Evolutionary conservation across 192 early-diverging fungal genomes (phyloP).

Genomic region (Paraglomus brasilianum): DNA sequence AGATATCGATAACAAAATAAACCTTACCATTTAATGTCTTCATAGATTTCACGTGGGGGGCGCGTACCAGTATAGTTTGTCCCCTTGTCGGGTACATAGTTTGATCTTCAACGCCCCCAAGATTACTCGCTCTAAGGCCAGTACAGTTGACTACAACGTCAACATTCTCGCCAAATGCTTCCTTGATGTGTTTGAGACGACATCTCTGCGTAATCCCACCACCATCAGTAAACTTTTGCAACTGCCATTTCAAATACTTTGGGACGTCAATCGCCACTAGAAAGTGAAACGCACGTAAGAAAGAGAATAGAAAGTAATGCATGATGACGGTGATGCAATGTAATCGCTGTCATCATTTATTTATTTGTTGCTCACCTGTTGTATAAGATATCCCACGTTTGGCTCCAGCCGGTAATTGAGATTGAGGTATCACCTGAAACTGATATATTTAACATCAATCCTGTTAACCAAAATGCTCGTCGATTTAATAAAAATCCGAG

Average conservation of each 20-base stretch:
- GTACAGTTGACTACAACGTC: constrained; percentile 79
- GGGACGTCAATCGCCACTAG: constrained; percentile 61
- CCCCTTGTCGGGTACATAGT: constrained; percentile 68
- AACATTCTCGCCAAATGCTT: constrained; percentile 44
- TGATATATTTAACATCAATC: background rate
- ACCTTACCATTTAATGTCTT: constrained; percentile 43
- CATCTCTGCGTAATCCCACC: constrained; percentile 53
- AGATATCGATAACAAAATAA: constrained; percentile 5
- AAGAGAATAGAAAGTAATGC: constrained; percentile 15
- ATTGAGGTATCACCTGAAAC: constrained; percentile 31
- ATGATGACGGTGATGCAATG: background rate
- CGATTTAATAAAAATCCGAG: background rate
- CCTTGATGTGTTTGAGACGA: constrained; percentile 43
- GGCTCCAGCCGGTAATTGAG: constrained; percentile 12
- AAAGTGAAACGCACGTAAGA: background rate
- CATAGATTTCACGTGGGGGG: constrained; percentile 66
- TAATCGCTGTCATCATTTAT: background rate
- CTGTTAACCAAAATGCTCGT: background rate
- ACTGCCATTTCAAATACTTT: constrained; percentile 66
- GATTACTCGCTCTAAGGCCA: constrained; percentile 59
- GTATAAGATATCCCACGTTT: constrained; percentile 37
- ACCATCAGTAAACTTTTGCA: constrained; percentile 45
- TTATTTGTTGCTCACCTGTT: constrained; percentile 38
- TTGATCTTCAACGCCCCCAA: constrained; percentile 72
- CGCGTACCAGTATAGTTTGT: constrained; percentile 73